Evolutionary conservation across 805 yeast species (phyloP).

Genomic region (Pichia manshurica): DNA sequence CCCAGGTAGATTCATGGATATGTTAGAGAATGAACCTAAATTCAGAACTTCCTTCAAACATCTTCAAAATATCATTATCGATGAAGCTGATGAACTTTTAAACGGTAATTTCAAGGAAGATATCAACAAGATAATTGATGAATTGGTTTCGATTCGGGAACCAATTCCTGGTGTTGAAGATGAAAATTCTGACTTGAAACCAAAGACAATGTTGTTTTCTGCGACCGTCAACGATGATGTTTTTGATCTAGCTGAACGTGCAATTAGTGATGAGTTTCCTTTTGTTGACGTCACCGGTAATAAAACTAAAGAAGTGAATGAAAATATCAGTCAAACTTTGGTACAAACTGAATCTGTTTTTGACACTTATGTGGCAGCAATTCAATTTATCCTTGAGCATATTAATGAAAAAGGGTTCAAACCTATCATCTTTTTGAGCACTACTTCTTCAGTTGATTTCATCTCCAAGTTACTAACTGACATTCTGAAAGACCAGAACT

Average conservation of each 20-base stretch:
- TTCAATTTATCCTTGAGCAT: conserved; percentile 39
- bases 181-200: conserved; percentile 24
- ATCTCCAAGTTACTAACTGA: conserved; percentile 38
- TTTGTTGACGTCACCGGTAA: conserved; percentile 68
- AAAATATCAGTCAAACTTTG: conserved; percentile 65
- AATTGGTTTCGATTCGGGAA: conserved; percentile 31
- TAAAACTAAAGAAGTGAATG: conserved; percentile 57
- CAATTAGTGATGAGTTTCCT: conserved; percentile 47
- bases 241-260: conserved; percentile 52
- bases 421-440: conserved; percentile 78
- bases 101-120: conserved; percentile 75
- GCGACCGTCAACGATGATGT: conserved; percentile 80
- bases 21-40: conserved; percentile 41
- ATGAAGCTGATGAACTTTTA: conserved; percentile 86
- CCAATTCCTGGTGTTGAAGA: conserved; percentile 18
- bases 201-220: conserved; percentile 73
- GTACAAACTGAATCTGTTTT: conserved; percentile 49
- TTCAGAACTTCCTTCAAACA: conserved; percentile 43
- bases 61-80: conserved; percentile 65
- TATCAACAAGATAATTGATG: conserved; percentile 50
- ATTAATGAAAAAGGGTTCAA: conserved; percentile 45
- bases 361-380: conserved; percentile 55
- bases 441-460: conserved; percentile 62
- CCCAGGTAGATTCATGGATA: conserved; percentile 77
- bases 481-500: conserved; percentile 16